Base-by-base conservation (phyloP, 208 protist species). In the Herpetomonas samuelpessoai region DNA sequence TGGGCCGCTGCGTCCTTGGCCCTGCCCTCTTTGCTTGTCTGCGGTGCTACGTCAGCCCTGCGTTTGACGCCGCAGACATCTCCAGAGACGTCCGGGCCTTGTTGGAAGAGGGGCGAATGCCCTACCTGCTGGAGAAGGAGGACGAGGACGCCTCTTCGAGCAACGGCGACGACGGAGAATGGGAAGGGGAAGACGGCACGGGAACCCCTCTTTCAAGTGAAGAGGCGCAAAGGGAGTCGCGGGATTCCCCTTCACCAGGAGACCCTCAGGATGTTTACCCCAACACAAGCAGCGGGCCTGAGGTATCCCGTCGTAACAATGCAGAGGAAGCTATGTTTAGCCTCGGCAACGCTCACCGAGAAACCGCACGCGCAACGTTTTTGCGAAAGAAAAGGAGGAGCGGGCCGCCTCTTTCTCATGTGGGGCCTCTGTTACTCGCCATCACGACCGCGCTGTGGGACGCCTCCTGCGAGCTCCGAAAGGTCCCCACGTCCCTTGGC, bases 1-100 rank as follows among this genome's bases (percentile, higher is more conserved):
- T 79, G 16, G 49, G 45, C 2, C 24, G 53, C n/a, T 52, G 45
- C 21, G 56, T 79, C 3, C 39, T 79, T 0, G 59, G 52, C 3
- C 62, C 68, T 0, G 12, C 71, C 2, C 45, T 83, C 16, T 64
- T 74, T 46, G 54, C 68, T 1, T 76, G 67, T 51, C 57, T 79
- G 14, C 18, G 27, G 21, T 74, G 63, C 52, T 76, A 83, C 50
- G 14, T 68, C 4, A 60, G 76, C 48, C 38, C 55, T 1, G 50
- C 62, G 6, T 67, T 66, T 50, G 72, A 73, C 9, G 38, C 29
- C 18, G 29, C 29, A 6, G 29, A 54, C 30, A 46, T 79, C 7
- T 61, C 52, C 16, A 57, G 49, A 18, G 57, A 74, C 26, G 31
- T 76, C 27, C 26, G 57, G 1, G 56, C 64, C n/a, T 56, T 75